phyloP scores from a whole-genome alignment of 352 stramenopile species.

The Synura sp. region DNA sequence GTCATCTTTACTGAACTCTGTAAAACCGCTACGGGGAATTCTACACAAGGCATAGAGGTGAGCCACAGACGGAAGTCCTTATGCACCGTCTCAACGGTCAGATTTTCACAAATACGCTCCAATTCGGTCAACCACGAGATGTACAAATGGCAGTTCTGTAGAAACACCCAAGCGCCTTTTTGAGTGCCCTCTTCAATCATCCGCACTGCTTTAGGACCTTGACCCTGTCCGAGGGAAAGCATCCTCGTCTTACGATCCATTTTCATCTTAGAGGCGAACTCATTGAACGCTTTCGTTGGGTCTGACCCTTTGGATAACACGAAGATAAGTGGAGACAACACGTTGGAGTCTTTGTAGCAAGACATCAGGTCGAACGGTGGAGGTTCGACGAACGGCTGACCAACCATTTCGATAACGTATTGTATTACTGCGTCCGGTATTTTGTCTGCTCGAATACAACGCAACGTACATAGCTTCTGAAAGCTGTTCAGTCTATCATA shows the following conservation, averaged over 20 bases:
- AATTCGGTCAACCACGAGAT: constrained; percentile 89
- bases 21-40: constrained; percentile 80
- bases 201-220: constrained; percentile 80
- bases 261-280: constrained; percentile 76
- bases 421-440: constrained; percentile 82
- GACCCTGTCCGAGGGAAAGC: constrained; percentile 86
- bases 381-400: constrained; percentile 85
- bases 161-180: constrained; percentile 86
- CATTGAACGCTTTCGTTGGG: constrained; percentile 86
- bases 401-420: constrained; percentile 73
- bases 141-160: constrained; percentile 92
- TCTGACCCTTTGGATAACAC: constrained; percentile 87
- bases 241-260: constrained; percentile 83
- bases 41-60: constrained; percentile 66
- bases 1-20: constrained; percentile 95
- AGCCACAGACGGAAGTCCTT: constrained; percentile 90
- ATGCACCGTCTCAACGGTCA: constrained; percentile 60
- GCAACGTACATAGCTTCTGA: constrained; percentile 81
- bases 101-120: constrained; percentile 80
- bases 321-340: constrained; percentile 87
- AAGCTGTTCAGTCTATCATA: constrained; percentile 68
- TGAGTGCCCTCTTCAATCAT: constrained; percentile 77
- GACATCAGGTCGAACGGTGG: constrained; percentile 82
- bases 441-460: constrained; percentile 84
- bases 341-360: constrained; percentile 83